These are phyloP conservation scores for Kluyveromyces marxianus DNA, from an alignment of 1,139 yeast species.

Conservation along the genomic window DNA sequence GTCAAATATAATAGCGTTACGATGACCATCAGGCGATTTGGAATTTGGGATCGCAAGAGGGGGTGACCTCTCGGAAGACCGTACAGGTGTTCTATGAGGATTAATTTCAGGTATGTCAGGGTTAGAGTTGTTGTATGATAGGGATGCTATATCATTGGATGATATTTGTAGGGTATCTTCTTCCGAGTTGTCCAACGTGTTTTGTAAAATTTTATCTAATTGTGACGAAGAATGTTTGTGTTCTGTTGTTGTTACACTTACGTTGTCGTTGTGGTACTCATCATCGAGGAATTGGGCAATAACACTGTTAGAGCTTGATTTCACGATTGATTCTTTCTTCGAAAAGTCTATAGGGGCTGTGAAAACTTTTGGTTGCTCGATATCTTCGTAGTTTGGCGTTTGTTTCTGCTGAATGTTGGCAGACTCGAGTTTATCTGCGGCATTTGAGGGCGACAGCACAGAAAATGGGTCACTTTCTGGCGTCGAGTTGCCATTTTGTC, in stretches of 20 bases:
- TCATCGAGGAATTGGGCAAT: slow-evolving; percentile 12
- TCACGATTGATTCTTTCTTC: background rate
- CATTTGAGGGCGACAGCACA: background rate
- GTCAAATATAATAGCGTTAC: slow-evolving; percentile 10
- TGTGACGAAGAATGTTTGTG: background rate
- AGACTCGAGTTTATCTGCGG: background rate
- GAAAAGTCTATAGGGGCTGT: slow-evolving; percentile 3
- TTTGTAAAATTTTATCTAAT: slow-evolving; percentile 28
- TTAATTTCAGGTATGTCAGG: background rate
- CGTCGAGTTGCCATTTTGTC: background rate
- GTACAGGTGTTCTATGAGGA: background rate
- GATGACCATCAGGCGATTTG: slow-evolving; percentile 8
- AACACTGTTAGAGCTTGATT: slow-evolving; percentile 9
- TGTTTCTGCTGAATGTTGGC: too few species aligned
- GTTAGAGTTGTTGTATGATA: background rate
- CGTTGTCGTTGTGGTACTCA: slow-evolving; percentile 11
- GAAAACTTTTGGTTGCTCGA: background rate
- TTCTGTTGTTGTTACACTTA: slow-evolving; percentile 11
- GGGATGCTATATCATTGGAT: background rate
- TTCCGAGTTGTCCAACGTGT: slow-evolving; percentile 22
- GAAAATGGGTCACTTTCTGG: slow-evolving; percentile 7
- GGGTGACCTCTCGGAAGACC: background rate
- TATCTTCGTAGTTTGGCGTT: background rate
- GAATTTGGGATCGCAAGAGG: background rate
- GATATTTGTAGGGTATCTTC: slow-evolving; percentile 6